Percentiles rank a stretch among this genome's conserved stretches.
phyloP scores from a whole-genome alignment of 768 basidiomycete genomes.

The Calocybe cyanea region DNA sequence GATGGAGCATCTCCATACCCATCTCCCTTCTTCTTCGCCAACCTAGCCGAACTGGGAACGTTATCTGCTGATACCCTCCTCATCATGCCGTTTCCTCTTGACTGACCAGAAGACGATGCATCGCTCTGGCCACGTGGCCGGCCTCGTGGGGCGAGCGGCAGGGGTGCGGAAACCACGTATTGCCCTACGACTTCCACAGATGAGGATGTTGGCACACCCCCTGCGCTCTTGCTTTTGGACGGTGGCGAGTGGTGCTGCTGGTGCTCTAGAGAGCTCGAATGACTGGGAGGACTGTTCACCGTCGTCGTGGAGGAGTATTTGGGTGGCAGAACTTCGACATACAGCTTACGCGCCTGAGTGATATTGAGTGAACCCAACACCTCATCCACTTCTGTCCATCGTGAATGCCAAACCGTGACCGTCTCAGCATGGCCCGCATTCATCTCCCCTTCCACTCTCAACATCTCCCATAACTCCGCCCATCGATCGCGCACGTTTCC shows the following conservation, averaged over 20 bases:
- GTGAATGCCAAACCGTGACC: slow-evolving; percentile 60
- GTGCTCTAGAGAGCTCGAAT: slow-evolving; percentile 12
- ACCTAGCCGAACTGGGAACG: slow-evolving; percentile 8
- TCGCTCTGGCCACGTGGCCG: slow-evolving; percentile 26
- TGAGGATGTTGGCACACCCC: slow-evolving; percentile 19
- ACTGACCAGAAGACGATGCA: slow-evolving; percentile 10
- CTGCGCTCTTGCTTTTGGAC: slow-evolving; percentile 3
- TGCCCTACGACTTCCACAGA: slow-evolving; percentile 19
- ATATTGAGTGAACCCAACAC: slow-evolving; percentile 34
- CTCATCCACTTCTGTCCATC: slow-evolving; percentile 66
- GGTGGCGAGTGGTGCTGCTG: slow-evolving; percentile 2
- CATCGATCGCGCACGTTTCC: slow-evolving; percentile 57
- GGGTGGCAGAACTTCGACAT: slow-evolving; percentile 19
- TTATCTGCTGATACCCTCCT: slow-evolving; percentile 10
- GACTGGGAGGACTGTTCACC: slow-evolving; percentile 5
- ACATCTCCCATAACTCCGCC: slow-evolving; percentile 82
- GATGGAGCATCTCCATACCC: slow-evolving; percentile 12
- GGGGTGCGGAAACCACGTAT: slow-evolving; percentile 26
- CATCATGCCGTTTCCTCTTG: slow-evolving; percentile 11
- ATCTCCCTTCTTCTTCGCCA: slow-evolving; percentile 14
- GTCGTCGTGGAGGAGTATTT: slow-evolving; percentile 5
- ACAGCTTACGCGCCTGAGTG: slow-evolving; percentile 22
- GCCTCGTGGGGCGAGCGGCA: slow-evolving; percentile 20
- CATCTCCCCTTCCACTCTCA: slow-evolving; percentile 67
- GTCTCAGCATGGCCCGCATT: slow-evolving; percentile 70